Conservation (phyloP, 1,139 yeast genomes). For the Meyerozyma athensensis region DNA sequence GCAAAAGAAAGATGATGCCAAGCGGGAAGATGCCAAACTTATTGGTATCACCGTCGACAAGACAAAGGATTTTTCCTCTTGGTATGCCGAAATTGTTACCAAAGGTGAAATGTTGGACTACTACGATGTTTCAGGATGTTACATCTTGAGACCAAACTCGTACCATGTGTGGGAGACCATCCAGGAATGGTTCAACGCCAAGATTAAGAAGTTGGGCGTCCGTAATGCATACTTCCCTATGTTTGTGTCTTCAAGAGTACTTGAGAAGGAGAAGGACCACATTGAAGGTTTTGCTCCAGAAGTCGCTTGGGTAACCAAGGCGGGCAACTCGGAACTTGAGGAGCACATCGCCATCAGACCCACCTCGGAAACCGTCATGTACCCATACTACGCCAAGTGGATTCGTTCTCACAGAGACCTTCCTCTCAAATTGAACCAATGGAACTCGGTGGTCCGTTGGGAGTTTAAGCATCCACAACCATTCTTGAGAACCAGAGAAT, state of each 20-base stretch:
- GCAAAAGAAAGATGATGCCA: constrained; percentile 44
- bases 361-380: constrained; percentile 99
- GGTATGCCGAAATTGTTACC: constrained; percentile 95
- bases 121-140: constrained; percentile 98
- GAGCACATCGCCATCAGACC: constrained; percentile 99
- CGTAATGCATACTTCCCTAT: constrained; percentile 96
- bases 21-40: constrained; percentile 82
- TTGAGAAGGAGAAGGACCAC: constrained; percentile 97
- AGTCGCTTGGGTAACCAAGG: constrained; percentile 99
- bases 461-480: constrained; percentile 99
- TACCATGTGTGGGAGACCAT: constrained; percentile 93
- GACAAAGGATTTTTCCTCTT: constrained; percentile 84
- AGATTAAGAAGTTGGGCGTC: constrained; percentile 85
- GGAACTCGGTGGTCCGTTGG: constrained; percentile 99
- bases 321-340: constrained; percentile 90
- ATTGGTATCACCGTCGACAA: constrained; percentile 96
- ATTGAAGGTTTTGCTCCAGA: constrained; percentile 99
- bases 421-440: constrained; percentile 93
- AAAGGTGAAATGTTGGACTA: constrained; percentile 98
- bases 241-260: constrained; percentile 90
- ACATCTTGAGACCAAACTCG: constrained; percentile 94
- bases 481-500: constrained; percentile 96
- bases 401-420: constrained; percentile 96
- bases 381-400: constrained; percentile 99
- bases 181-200: constrained; percentile 77